Base-by-base conservation (phyloP, 164 flowering plant species). In the Umbilicus rupestris region DNA sequence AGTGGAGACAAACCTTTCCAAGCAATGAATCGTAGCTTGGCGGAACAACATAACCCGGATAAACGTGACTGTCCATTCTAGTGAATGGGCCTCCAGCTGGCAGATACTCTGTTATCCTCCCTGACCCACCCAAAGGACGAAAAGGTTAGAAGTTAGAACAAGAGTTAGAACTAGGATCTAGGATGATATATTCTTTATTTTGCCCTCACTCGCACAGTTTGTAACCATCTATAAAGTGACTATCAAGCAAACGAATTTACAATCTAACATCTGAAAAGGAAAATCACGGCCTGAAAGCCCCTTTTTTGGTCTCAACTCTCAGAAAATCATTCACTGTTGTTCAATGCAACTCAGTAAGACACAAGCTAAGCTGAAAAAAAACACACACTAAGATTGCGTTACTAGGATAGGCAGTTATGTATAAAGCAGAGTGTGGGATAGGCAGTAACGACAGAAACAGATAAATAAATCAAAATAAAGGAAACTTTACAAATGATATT, bases 61-160 rank as follows among this genome's bases (percentile, higher is more conserved):
- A 94, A 57, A 91, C 80, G 83, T 94, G 98, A 79, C 97, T 94
- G 71, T 94, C 98, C 97, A 94, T 90, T 78, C 98, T 84, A 58
- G 89, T 96, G 82, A 90, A 94, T 70, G 98, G 98, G 7, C 98
- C 98, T 68, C 98, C 98, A 75, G 96, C 76, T 64, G 98, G 96
- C 76, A 94, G 75, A 77, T 94, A 94, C 52, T 95, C 70, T 64
- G 97, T 91, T 73, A 94, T 85, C 79, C 87, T 87, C 33, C 98
- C 98, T 94, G 87, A 68, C 59, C 47, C 62, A n/a, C 58, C 58
- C 28, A 52, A 26, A 41, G 44, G 16, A 9, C 2, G 16, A 41
- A 52, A 22, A 52, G 30, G 15, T 9, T n/a, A n/a, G n/a, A 26
- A 47, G 22, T 17, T 11, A 6, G n/a, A 52, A 20, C 30, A 52